Base-by-base conservation (phyloP, 495 filamentous ascomycete species). In the Lichina pygmaea region DNA sequence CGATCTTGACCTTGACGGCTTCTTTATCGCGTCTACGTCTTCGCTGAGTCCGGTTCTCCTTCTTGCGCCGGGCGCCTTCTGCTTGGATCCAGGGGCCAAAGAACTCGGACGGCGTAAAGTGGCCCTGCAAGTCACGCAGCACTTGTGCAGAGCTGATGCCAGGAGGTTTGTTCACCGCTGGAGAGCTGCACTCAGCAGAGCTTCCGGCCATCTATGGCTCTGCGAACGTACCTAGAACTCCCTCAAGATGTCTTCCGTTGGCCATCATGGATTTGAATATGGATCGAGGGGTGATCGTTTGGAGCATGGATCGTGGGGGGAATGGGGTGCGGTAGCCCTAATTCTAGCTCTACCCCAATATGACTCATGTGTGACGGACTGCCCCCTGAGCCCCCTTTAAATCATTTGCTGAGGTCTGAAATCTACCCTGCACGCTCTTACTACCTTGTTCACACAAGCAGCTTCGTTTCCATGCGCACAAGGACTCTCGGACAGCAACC, bases 91-190 rank as follows among this genome's bases (percentile, higher is more conserved):
- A 78, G 11, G 83, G 77, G 9, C 64, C 62, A 61, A 95, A 95
- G 46, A 76, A 55, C 7, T 61, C 51, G 24, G 89, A 93, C n/a
- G 71, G 70, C 50, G 81, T 78, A 70, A 95, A 89, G 56, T 76
- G 67, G 31, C 58, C 57, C 58, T 93, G 82, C 39, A 89, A 70
- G 50, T 80, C 73, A 52, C 86, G 82, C 51, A 97, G 70, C 3
- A 82, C 81, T 58, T 89, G 77, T 48, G 84, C 84, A 31, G 86
- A 94, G 60, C 72, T 78, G 52, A 85, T 68, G 52, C 73, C 72
- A 52, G 75, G 60, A 41, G 89, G 89, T 62, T 97, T 97, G 64
- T 97, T 83, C 57, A 94, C 74, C 56, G 81, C 89, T 92, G 11
- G 24, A 24, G 24, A 24, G 24, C 24, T 24, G 4, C 24, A 24